Conservation (phyloP, 2,329 filamentous ascomycete genomes). For the Fusarium virguliforme region DNA sequence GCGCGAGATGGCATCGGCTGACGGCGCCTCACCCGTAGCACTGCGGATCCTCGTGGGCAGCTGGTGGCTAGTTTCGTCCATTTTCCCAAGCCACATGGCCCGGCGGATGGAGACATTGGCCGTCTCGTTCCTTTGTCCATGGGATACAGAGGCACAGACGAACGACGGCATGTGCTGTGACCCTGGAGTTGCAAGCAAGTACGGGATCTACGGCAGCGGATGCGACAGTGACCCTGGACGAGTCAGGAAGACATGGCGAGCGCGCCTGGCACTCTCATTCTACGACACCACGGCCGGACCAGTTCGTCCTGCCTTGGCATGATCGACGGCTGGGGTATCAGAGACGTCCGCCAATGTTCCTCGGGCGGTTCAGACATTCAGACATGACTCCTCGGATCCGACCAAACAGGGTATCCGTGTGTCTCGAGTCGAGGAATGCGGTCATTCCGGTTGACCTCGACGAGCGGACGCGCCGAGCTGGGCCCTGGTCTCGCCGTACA, state of each 20-base stretch:
- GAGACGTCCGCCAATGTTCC: slow-evolving; percentile 7
- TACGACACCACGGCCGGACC: not conserved
- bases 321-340: slow-evolving; percentile 41
- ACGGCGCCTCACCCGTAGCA: slow-evolving; percentile 34
- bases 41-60: slow-evolving; percentile 21
- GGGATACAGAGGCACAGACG: slow-evolving; percentile 11
- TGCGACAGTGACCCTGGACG: not conserved
- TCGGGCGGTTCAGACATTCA: slow-evolving; percentile 2
- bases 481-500: slow-evolving; percentile 3
- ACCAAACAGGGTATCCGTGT: not conserved
- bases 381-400: not conserved
- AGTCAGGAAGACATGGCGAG: slow-evolving; percentile 42
- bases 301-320: slow-evolving; percentile 26
- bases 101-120: slow-evolving; percentile 14
- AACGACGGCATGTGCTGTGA: slow-evolving; percentile 19
- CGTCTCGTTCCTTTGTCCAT: slow-evolving; percentile 13
- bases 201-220: slow-evolving; percentile 14
- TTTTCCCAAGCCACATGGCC: slow-evolving; percentile 39
- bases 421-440: not conserved
- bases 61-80: slow-evolving; percentile 30
- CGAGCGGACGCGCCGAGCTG: slow-evolving; percentile 9
- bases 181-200: not conserved
- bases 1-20: slow-evolving; percentile 30
- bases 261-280: slow-evolving; percentile 15
- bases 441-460: not conserved